phyloP scores from a whole-genome alignment of 2,329 filamentous ascomycete species.

The Penicillium sp. region DNA sequence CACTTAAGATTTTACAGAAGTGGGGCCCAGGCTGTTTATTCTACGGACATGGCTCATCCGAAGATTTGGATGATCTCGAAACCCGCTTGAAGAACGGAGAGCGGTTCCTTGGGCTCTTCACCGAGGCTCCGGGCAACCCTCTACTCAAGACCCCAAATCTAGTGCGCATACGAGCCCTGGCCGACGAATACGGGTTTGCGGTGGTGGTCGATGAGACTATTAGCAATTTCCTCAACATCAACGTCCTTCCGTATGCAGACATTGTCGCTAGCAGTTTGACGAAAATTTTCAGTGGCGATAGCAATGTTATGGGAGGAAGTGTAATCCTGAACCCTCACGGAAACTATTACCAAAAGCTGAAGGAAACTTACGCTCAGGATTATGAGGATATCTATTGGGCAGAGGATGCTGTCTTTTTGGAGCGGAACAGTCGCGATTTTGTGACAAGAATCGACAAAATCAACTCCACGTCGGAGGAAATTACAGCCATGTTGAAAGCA shows the following conservation, averaged over 20 bases:
- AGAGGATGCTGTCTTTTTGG: constrained; percentile 91
- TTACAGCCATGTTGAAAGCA: constrained; percentile 69
- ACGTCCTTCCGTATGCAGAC: constrained; percentile 86
- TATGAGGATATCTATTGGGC: constrained; percentile 93
- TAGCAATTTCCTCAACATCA: constrained; percentile 93
- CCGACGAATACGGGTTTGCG: constrained; percentile 81
- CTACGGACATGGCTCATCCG: constrained; percentile 75
- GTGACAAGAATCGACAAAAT: constrained; percentile 77
- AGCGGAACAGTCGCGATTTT: constrained; percentile 94
- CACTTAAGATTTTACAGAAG: constrained; percentile 90
- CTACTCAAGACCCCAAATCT: constrained; percentile 84
- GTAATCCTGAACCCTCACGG: constrained; percentile 65
- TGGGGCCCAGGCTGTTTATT: constrained; percentile 88
- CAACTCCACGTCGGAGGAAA: constrained; percentile 80
- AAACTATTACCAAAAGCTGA: constrained; percentile 71
- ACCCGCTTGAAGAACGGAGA: constrained; percentile 69
- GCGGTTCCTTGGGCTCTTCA: constrained; percentile 79
- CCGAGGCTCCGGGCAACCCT: constrained; percentile 93
- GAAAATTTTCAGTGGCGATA: constrained; percentile 96
- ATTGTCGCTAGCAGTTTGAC: constrained; percentile 92
- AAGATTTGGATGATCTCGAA: constrained; percentile 84
- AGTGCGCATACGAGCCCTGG: constrained; percentile 73
- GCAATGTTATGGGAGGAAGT: constrained; percentile 95
- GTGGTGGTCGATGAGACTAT: constrained; percentile 96
- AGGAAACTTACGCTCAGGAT: constrained; percentile 61